These are phyloP conservation scores for Trametopsis cervina DNA, from an alignment of 768 basidiomycete species.

Conservation along the genomic window DNA sequence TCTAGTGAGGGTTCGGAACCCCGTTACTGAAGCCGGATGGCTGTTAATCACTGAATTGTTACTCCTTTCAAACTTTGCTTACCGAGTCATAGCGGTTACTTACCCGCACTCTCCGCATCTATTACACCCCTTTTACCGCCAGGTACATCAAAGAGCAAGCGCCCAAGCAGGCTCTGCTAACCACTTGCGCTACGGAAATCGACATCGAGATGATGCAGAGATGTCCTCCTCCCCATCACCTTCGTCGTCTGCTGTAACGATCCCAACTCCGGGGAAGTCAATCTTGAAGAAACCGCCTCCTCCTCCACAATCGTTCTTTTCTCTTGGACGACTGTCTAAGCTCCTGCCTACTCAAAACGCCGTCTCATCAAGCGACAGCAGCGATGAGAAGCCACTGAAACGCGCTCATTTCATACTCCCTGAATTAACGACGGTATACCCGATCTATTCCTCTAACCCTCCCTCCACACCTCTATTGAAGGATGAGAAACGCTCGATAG, in stretches of 20 bases:
- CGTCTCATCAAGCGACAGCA: constrained; percentile 17
- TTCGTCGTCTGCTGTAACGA: constrained; percentile 76
- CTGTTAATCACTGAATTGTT: too few relatives aligned
- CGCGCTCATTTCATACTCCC: constrained; percentile 90
- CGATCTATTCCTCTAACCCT: constrained; percentile 78
- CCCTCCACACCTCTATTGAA: constrained; percentile 73
- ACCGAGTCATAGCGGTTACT: neutral
- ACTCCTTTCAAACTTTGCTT: neutral
- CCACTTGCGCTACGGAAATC: constrained; percentile 1
- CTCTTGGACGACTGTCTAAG: constrained; percentile 53
- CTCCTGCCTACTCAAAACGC: constrained; percentile 55
- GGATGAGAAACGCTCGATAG: constrained; percentile 78
- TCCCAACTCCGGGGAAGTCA: constrained; percentile 72
- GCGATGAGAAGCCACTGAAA: constrained; percentile 63
- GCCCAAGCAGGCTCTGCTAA: too few relatives aligned
- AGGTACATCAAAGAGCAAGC: too few relatives aligned
- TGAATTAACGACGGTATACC: constrained; percentile 81
- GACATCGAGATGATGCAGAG: constrained; percentile 18
- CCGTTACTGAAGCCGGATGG: too few relatives aligned
- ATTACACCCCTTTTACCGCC: too few relatives aligned
- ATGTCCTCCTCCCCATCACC: constrained; percentile 46
- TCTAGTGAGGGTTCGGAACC: too few relatives aligned
- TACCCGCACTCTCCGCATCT: neutral
- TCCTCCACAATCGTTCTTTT: constrained; percentile 60
- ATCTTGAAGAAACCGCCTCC: constrained; percentile 77